Evolutionary conservation across 2,329 filamentous ascomycete genomes (phyloP).

Genomic region (Phialophora macrospora): DNA sequence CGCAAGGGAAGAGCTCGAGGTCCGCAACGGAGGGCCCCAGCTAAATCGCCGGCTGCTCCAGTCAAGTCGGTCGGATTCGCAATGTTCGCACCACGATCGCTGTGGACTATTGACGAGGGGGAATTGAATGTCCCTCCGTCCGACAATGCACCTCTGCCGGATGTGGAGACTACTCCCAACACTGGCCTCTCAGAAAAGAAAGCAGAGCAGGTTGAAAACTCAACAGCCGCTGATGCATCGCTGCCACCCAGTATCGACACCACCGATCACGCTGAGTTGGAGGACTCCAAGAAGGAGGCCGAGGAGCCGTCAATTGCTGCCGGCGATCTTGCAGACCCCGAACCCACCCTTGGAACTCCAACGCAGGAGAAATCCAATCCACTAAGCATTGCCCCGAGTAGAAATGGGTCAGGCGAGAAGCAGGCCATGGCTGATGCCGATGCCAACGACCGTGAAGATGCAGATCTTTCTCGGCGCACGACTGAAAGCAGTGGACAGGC

Average conservation of each 20-base stretch:
- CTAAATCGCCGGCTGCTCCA: constrained; percentile 52
- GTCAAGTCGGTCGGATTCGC: constrained; percentile 29
- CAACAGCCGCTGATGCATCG: constrained; percentile 53
- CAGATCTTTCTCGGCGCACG: constrained; percentile 33
- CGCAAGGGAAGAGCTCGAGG: constrained; percentile 89
- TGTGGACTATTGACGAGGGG: constrained; percentile 39
- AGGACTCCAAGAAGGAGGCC: constrained; percentile 19
- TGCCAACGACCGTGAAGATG: constrained; percentile 5
- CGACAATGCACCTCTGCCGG: background rate
- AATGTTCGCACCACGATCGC: constrained; percentile 31
- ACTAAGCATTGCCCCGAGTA: constrained; percentile 17
- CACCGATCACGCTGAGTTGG: constrained; percentile 23
- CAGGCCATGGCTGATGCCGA: background rate
- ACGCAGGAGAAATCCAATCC: constrained; percentile 42
- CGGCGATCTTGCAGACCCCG: constrained; percentile 44
- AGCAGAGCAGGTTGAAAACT: constrained; percentile 73
- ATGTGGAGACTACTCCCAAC: constrained; percentile 14
- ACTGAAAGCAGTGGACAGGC: constrained; percentile 32
- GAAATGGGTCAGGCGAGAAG: constrained; percentile 9
- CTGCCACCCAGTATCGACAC: constrained; percentile 24
- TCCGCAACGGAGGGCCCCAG: constrained; percentile 75
- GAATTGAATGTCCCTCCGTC: constrained; percentile 30
- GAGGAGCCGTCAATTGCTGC: constrained; percentile 39
- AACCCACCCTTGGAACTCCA: constrained; percentile 46
- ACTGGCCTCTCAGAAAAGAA: constrained; percentile 50